Conservation (phyloP, 2,329 filamentous ascomycete genomes). For the Monosporascus sp. region DNA sequence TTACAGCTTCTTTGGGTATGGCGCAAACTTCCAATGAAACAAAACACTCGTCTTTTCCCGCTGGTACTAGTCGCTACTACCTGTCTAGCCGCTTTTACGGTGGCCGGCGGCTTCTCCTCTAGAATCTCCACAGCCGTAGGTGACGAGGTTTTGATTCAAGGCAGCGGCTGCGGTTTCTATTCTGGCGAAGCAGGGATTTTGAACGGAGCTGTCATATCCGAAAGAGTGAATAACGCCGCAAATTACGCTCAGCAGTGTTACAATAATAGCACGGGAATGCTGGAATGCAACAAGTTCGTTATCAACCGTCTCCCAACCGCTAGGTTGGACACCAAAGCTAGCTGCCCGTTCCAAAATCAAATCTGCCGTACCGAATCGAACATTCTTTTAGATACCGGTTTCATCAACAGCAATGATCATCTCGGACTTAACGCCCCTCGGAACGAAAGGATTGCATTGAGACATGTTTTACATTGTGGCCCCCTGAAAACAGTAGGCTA, state of each 20-base stretch:
- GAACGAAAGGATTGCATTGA: slow-evolving; percentile 3
- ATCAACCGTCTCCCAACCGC: background rate
- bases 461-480: slow-evolving; percentile 8
- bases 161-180: slow-evolving; percentile 4
- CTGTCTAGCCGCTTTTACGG: slow-evolving; percentile 4
- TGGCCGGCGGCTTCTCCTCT: slow-evolving; percentile 11
- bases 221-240: slow-evolving; percentile 1
- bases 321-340: background rate
- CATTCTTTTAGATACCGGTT: slow-evolving; percentile 8
- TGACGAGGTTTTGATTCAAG: slow-evolving; percentile 9
- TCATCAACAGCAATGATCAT: slow-evolving; percentile 8
- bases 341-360: slow-evolving; percentile 7
- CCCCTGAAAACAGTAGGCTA: slow-evolving; percentile 9
- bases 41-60: background rate
- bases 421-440: slow-evolving; percentile 8
- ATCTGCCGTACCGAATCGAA: slow-evolving; percentile 6
- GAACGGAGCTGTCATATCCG: background rate
- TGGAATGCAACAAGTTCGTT: slow-evolving; percentile 7
- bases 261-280: background rate
- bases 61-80: background rate
- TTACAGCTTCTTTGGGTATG: slow-evolving; percentile 3
- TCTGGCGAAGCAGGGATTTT: background rate
- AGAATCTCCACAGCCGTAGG: slow-evolving; percentile 8
- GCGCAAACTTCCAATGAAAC: background rate
- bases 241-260: slow-evolving; percentile 14